These are phyloP conservation scores for Pythium grandisporangium DNA, from an alignment of 352 stramenopile species.

Conservation along the genomic window DNA sequence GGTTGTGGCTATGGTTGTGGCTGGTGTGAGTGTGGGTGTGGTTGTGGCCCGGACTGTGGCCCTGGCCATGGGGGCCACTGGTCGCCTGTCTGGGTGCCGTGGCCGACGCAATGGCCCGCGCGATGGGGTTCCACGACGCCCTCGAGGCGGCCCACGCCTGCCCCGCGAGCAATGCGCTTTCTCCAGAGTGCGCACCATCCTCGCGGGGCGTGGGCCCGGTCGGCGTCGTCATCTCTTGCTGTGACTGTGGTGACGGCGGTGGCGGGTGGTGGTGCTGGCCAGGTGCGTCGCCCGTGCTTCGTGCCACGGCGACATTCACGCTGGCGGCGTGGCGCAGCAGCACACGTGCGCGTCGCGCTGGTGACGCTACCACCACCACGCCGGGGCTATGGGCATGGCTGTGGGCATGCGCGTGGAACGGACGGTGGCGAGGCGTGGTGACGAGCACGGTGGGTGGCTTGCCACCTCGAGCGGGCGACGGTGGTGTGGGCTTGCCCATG, in stretches of 20 bases:
- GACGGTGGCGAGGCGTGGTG: not conserved
- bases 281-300: too few relatives aligned
- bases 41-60: too few relatives aligned
- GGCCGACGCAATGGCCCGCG: not conserved
- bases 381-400: conserved; percentile 3
- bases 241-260: too few relatives aligned
- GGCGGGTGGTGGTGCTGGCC: too few relatives aligned
- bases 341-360: conserved; percentile 14
- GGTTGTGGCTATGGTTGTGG: not conserved
- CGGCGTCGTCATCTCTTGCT: conserved; percentile 40
- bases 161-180: too few relatives aligned
- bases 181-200: not conserved
- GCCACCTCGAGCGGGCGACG: not conserved
- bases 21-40: not conserved
- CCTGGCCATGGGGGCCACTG: not conserved
- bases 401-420: not conserved
- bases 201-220: conserved; percentile 18
- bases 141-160: too few relatives aligned
- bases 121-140: conserved; percentile 4
- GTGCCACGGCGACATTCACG: too few relatives aligned
- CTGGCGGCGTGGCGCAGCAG: conserved; percentile 39
- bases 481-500: not conserved
- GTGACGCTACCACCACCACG: conserved; percentile 12
- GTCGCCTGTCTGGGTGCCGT: not conserved
- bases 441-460: not conserved